Base-by-base conservation (phyloP, 2,329 filamentous ascomycete species). In the Seiridium cupressi region DNA sequence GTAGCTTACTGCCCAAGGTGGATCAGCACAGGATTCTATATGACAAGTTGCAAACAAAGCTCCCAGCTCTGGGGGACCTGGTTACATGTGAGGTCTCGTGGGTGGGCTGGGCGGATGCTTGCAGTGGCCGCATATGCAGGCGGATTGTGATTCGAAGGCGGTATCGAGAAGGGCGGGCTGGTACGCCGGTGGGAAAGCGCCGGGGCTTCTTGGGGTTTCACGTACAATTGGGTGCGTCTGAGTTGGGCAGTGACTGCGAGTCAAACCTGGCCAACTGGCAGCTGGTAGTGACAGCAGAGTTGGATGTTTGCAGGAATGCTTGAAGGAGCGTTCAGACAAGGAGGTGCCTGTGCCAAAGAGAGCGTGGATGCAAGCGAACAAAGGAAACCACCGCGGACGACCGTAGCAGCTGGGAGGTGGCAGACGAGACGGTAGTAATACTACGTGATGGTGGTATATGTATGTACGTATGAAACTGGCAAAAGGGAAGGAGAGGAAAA, bases 291-390 rank as follows among this genome's bases (percentile, higher is more conserved):
- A 35, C 64, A 60, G 61, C 47, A 63, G 66, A 61, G 63, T 64
- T 67, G 63, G 65, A 68, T 68, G 66, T 68, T 67, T 70, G 69
- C 66, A 70, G 65, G 62, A 63, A 66, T 63, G 59, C 63, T 64
- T 64, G 61, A 66, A 70, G 65, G 69, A 68, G 63, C 58, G 65
- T 64, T 61, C 64, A 61, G 62, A 68, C 63, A 67, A 69, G 65
- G 64, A 63, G 58, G 13, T 42, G 57, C 47, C 42, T 54, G 47
- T 18, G 42, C 58, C 54, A 48, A 60, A 67, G 68, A 60, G 62
- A 66, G 61, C 54, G 64, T 64, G 63, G 42, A 44, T 32, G 38
- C 44, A 44, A 57, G 38, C 36, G 59, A 66, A 70, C 65, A 70
- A 70, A 72, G 67, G 68, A 62, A 65, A 66, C 56, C 62, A 61